Evolutionary conservation across 2,329 filamentous ascomycete species (phyloP).

Genomic region (Paradendryphiella salina): DNA sequence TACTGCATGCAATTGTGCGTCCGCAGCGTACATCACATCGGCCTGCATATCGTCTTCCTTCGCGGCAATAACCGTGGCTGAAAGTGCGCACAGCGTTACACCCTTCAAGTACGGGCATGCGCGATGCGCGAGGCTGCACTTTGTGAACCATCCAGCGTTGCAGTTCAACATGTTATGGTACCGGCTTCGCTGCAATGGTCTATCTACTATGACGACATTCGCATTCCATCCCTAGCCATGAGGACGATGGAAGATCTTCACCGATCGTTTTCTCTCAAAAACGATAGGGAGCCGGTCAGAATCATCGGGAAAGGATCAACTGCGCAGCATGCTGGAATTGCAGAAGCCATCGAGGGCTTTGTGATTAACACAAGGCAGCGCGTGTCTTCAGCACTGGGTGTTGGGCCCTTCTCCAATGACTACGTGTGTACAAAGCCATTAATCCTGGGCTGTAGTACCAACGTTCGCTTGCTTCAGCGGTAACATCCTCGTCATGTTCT

Average conservation of each 20-base stretch:
- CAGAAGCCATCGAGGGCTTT: background rate
- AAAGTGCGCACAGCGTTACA: background rate
- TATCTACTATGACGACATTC: background rate
- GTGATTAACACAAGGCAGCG: background rate
- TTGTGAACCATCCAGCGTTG: background rate
- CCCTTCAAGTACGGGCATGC: background rate
- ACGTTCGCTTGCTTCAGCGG: conserved; percentile 1
- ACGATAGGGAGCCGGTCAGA: background rate
- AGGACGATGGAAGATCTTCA: background rate
- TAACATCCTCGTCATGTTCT: background rate
- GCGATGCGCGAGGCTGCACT: conserved; percentile 2
- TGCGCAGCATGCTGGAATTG: background rate
- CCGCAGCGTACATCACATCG: too few relatives aligned
- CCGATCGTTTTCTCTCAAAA: background rate
- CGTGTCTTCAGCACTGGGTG: background rate
- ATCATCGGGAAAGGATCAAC: background rate
- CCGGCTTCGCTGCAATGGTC: background rate
- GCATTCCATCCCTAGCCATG: background rate
- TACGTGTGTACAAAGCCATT: background rate
- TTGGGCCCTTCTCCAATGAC: conserved; percentile 4
- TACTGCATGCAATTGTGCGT: too few relatives aligned
- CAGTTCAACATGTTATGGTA: background rate
- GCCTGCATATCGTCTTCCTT: too few relatives aligned
- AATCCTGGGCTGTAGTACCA: background rate
- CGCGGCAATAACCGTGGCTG: too few relatives aligned